Evolutionary conservation across 257 asterid species (phyloP).

Genomic region (Euphrasia confusa): DNA sequence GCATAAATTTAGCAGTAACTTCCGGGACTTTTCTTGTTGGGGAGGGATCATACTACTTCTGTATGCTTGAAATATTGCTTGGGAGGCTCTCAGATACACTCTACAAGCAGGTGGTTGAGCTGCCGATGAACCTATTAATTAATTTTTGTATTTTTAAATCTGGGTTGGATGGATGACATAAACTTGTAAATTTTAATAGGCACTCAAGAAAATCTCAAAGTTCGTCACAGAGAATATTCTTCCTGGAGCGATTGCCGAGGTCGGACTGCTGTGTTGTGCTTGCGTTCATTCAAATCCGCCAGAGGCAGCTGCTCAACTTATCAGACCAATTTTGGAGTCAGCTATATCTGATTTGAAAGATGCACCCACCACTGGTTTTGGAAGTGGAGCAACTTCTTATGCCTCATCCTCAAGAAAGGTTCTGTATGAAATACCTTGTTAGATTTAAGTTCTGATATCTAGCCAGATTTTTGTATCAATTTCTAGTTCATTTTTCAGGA

Average conservation of each 20-base stretch:
- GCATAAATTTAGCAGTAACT: slow-evolving; percentile 57
- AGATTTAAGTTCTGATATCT: slow-evolving; percentile 21
- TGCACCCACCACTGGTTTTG: slow-evolving; percentile 78
- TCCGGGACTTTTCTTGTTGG: slow-evolving; percentile 94
- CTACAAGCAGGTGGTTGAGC: slow-evolving; percentile 71
- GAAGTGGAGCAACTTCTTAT: slow-evolving; percentile 47
- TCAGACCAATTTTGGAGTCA: slow-evolving; percentile 75
- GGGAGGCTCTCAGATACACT: slow-evolving; percentile 89
- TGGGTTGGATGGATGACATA: slow-evolving; percentile 21
- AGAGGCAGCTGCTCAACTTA: slow-evolving; percentile 76
- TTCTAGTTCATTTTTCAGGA: slow-evolving; percentile 42
- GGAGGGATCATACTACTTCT: slow-evolving; percentile 91
- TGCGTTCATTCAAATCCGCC: slow-evolving; percentile 90
- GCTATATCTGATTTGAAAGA: slow-evolving; percentile 67
- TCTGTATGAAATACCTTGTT: slow-evolving; percentile 29
- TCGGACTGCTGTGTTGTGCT: slow-evolving; percentile 96
- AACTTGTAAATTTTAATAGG: slow-evolving; percentile 46
- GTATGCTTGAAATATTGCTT: slow-evolving; percentile 88
- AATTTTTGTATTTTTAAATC: slow-evolving; percentile 8
- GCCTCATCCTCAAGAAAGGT: slow-evolving; percentile 65
- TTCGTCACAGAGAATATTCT: slow-evolving; percentile 87
- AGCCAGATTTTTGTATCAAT: slow-evolving; percentile 22
- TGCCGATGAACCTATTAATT: slow-evolving; percentile 22
- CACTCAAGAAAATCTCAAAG: slow-evolving; percentile 81
- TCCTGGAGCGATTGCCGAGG: slow-evolving; percentile 99